Conservation (phyloP, 805 yeast species). For the Kuraishia cidri region DNA sequence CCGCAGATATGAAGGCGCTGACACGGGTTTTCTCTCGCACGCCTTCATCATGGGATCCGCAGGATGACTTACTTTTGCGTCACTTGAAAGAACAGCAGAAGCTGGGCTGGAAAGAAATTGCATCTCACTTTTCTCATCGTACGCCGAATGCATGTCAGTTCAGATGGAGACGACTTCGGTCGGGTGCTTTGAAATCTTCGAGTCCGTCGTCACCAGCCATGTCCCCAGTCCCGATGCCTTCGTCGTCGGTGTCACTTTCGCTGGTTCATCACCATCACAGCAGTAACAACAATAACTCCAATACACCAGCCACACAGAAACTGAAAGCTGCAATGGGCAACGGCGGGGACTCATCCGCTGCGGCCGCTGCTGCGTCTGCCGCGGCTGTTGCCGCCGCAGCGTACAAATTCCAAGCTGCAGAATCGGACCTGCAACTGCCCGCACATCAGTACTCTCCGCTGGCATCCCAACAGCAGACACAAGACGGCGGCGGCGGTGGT, state of each 20-base stretch:
- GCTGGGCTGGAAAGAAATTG: slow-evolving; percentile 85
- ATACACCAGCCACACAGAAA: no score
- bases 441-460: slow-evolving; percentile 5
- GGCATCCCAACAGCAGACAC: not conserved
- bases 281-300: no score
- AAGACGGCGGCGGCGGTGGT: no score
- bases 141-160: slow-evolving; percentile 89
- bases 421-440: not conserved
- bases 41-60: slow-evolving; percentile 59
- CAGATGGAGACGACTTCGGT: slow-evolving; percentile 70
- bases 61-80: slow-evolving; percentile 62
- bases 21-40: slow-evolving; percentile 6
- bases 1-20: slow-evolving; percentile 1
- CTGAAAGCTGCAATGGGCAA: no score
- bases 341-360: no score
- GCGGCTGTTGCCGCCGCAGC: not conserved
- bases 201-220: slow-evolving; percentile 9
- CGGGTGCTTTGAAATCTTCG: slow-evolving; percentile 25
- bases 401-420: slow-evolving; percentile 1
- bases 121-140: slow-evolving; percentile 65
- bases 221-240: slow-evolving; percentile 4
- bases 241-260: no score
- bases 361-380: no score
- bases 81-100: slow-evolving; percentile 75
- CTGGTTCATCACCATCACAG: no score